Evolutionary conservation across 169 alveolate genomes (phyloP).

Genomic region (Plasmodium gallinaceum): DNA sequence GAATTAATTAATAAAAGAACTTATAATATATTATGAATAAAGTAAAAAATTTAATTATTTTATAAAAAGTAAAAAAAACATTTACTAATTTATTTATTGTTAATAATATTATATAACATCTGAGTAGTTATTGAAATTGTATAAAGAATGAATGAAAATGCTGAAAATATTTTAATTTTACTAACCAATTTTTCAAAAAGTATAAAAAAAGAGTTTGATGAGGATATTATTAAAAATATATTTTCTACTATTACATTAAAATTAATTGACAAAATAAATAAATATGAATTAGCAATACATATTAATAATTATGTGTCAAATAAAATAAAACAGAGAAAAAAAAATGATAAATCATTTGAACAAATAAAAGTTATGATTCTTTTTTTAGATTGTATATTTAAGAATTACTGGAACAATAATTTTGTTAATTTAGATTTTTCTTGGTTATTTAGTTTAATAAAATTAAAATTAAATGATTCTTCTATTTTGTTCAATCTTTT

Average conservation of each 20-base stretch:
- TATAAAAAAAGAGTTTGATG: slow-evolving; percentile 10
- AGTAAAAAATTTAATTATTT: too few relatives aligned
- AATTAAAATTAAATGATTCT: neutral
- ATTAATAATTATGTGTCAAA: slow-evolving; percentile 14
- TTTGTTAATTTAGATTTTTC: slow-evolving; percentile 12
- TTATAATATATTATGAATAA: too few relatives aligned
- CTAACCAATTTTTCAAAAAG: slow-evolving; percentile 4
- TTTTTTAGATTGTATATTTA: slow-evolving; percentile 37
- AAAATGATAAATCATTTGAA: neutral
- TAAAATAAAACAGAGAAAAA: neutral
- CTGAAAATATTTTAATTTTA: slow-evolving; percentile 1
- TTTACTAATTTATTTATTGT: too few relatives aligned
- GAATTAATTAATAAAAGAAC: too few relatives aligned
- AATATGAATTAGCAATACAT: slow-evolving; percentile 1
- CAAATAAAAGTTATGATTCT: slow-evolving; percentile 7
- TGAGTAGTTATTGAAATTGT: too few relatives aligned
- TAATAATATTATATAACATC: too few relatives aligned
- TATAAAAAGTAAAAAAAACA: too few relatives aligned
- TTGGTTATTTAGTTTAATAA: slow-evolving; percentile 21
- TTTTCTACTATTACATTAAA: slow-evolving; percentile 7
- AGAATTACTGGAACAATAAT: neutral
- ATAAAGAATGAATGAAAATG: too few relatives aligned
- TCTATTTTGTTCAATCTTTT: slow-evolving; percentile 4
- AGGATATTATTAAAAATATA: slow-evolving; percentile 9
- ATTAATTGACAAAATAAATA: slow-evolving; percentile 11